A percentile compares a stretch with the other conserved stretches of the same genome.
Conservation (phyloP, 192 early-diverging fungal genomes). For the Geranomyces variabilis region DNA sequence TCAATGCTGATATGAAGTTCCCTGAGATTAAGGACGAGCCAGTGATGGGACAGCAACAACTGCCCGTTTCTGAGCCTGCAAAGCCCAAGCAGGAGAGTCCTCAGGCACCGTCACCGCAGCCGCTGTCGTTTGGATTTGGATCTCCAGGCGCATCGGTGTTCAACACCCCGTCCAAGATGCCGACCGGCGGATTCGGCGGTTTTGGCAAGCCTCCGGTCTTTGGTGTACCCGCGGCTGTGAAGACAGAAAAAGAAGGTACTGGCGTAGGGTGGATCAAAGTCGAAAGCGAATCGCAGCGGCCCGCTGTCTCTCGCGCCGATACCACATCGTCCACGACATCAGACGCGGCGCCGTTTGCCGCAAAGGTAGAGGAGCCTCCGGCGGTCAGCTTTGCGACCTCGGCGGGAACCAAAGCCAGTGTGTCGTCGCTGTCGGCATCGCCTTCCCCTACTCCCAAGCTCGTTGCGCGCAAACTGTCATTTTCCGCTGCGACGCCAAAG, state of each 20-base stretch:
- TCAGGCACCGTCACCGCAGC: background rate
- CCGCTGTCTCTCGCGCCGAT: background rate
- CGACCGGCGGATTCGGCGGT: background rate
- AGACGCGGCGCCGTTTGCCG: background rate
- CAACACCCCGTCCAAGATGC: background rate
- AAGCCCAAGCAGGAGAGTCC: background rate
- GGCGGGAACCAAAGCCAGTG: background rate
- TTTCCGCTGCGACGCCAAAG: background rate
- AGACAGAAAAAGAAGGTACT: background rate
- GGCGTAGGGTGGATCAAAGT: background rate
- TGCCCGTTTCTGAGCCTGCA: background rate
- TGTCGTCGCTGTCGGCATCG: background rate
- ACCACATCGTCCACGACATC: background rate
- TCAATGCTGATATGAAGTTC: conserved; percentile 20
- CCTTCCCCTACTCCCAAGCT: background rate
- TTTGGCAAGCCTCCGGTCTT: background rate
- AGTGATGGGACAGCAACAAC: background rate
- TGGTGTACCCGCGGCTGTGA: too few species aligned
- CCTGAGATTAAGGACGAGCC: background rate
- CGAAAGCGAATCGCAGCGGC: background rate
- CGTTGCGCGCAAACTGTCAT: background rate
- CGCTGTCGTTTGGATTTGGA: background rate
- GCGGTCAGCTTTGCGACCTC: background rate
- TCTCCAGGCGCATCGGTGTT: background rate
- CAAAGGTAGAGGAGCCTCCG: background rate